phyloP scores from a whole-genome alignment of 1,284 basidiomycete species.

The Waitea zeae region DNA sequence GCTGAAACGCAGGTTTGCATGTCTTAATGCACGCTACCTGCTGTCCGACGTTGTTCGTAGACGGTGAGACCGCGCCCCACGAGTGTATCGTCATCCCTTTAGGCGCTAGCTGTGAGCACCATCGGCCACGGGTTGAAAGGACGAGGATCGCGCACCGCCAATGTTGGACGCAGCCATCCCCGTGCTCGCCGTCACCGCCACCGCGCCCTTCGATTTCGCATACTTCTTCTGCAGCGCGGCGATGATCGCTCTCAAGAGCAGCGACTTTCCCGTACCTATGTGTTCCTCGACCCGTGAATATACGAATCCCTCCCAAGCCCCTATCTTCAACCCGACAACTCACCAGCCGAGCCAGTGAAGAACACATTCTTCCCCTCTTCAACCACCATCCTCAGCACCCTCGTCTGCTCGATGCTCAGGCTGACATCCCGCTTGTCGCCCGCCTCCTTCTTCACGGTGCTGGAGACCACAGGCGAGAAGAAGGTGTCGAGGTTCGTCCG shows the following conservation, averaged over 20 bases:
- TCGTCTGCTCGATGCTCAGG: constrained; percentile 25
- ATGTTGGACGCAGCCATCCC: constrained; percentile 50
- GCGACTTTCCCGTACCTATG: constrained; percentile 38
- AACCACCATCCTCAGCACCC: constrained; percentile 25
- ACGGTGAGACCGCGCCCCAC: constrained; percentile 21
- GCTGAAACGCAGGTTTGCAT: constrained; percentile 17
- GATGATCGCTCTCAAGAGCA: constrained; percentile 38
- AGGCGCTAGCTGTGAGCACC: neutral
- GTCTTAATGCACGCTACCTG: constrained; percentile 20
- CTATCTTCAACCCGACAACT: constrained; percentile 6
- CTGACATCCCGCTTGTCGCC: constrained; percentile 17
- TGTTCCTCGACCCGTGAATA: neutral
- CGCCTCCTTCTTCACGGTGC: constrained; percentile 13
- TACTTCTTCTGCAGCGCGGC: constrained; percentile 31
- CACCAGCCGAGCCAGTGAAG: constrained; percentile 35
- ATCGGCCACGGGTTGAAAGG: constrained; percentile 9
- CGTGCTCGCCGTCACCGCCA: constrained; percentile 40
- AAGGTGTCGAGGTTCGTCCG: constrained; percentile 23
- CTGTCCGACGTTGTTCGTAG: constrained; percentile 16
- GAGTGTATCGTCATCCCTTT: constrained; percentile 21
- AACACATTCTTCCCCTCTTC: constrained; percentile 29
- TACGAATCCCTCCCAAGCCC: neutral
- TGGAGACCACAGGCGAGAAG: constrained; percentile 23
- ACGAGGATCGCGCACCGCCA: constrained; percentile 38
- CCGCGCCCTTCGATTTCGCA: constrained; percentile 21